phyloP scores from a whole-genome alignment of 2,329 filamentous ascomycete genomes.

The Talaromyces funiculosus region DNA sequence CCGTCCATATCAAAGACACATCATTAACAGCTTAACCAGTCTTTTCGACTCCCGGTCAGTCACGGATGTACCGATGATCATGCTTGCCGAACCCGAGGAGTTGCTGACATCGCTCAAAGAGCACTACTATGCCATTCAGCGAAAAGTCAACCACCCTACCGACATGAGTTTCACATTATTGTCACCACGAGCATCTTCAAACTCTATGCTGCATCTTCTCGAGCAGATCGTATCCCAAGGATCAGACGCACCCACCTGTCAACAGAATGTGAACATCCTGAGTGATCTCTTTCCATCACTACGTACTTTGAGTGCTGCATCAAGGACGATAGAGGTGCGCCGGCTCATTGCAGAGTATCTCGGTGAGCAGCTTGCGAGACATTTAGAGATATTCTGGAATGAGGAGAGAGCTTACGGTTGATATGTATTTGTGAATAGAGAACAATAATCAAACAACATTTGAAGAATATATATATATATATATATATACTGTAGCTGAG shows the following conservation, averaged over 20 bases:
- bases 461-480: no score
- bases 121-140: conserved; percentile 33
- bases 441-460: not conserved
- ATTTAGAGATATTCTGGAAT: conserved; percentile 36
- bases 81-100: conserved; percentile 24
- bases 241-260: conserved; percentile 18
- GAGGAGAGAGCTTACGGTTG: conserved; percentile 27
- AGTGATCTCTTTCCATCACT: conserved; percentile 27
- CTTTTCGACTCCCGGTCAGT: conserved; percentile 19
- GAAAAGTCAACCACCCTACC: conserved; percentile 16
- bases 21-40: not conserved
- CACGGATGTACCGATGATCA: conserved; percentile 24
- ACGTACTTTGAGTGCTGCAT: conserved; percentile 17
- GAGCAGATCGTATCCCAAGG: conserved; percentile 18
- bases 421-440: not conserved
- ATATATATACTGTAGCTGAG: not conserved
- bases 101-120: conserved; percentile 20
- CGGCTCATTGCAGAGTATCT: conserved; percentile 28
- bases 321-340: conserved; percentile 18
- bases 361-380: conserved; percentile 23
- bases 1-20: not conserved
- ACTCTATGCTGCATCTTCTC: conserved; percentile 20
- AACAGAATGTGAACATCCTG: conserved; percentile 27
- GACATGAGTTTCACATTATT: not conserved
- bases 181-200: not conserved